phyloP scores from a whole-genome alignment of 176 grass and related monocot species.

The Neostapfia colusana region DNA sequence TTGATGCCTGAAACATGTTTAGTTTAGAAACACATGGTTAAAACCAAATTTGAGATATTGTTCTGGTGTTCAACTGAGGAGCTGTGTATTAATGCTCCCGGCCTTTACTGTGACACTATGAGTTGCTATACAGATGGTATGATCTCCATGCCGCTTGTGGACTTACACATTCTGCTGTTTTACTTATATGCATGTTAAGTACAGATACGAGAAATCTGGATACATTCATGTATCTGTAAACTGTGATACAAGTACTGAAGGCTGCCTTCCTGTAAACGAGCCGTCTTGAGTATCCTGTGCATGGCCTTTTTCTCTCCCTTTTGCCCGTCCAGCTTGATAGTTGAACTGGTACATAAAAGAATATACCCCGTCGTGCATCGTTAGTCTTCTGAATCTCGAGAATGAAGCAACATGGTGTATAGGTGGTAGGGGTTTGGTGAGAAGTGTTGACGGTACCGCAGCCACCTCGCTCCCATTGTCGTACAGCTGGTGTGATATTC shows the following conservation, averaged over 20 bases:
- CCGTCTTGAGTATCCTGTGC: no score
- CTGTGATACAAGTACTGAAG: no score
- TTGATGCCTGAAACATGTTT: not conserved
- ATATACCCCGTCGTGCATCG: not conserved
- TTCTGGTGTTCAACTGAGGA: not conserved
- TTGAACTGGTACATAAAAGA: not conserved
- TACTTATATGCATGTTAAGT: no score
- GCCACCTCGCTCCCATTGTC: not conserved
- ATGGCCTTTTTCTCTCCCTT: no score
- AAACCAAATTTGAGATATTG: not conserved
- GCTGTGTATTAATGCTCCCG: no score
- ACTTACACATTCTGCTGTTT: not conserved
- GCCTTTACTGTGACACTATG: not conserved
- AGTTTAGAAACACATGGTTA: conserved; percentile 13
- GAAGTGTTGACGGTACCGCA: conserved; percentile 2
- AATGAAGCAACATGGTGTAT: not conserved
- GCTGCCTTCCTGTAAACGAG: no score
- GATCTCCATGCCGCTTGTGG: not conserved
- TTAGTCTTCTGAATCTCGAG: not conserved
- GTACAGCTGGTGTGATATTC: conserved; percentile 6
- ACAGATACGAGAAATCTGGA: not conserved
- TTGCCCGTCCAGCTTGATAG: not conserved
- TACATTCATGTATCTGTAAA: no score
- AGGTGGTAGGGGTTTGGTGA: conserved; percentile 13
- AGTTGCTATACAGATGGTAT: not conserved